Evolutionary conservation across 768 basidiomycete species (phyloP).

Genomic region (Russula lepida): DNA sequence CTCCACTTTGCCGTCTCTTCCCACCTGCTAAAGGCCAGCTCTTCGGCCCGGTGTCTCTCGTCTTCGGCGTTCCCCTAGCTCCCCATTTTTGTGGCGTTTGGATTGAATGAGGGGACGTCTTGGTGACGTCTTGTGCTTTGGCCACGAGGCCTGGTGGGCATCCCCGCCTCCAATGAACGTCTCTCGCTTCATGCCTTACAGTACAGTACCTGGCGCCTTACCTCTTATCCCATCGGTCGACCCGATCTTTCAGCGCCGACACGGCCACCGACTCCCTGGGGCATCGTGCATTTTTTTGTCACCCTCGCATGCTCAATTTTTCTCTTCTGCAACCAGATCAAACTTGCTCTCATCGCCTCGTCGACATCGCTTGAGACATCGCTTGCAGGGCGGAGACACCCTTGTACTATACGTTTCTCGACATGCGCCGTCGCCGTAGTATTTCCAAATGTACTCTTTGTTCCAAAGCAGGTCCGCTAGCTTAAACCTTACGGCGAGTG

Average conservation of each 20-base stretch:
- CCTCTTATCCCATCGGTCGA: not conserved
- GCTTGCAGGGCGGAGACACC: not conserved
- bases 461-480: not conserved
- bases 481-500: not conserved
- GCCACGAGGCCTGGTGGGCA: not conserved
- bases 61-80: not conserved
- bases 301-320: not conserved
- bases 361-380: not conserved
- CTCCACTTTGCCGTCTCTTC: not conserved
- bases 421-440: not conserved
- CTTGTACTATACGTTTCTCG: conserved; percentile 2
- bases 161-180: not conserved
- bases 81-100: not conserved
- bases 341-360: not conserved
- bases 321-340: not conserved
- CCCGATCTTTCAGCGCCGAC: not conserved
- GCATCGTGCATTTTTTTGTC: not conserved
- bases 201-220: not conserved
- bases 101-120: not conserved
- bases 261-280: too few species aligned
- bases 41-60: not conserved
- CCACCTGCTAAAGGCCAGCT: not conserved
- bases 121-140: not conserved
- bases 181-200: not conserved
- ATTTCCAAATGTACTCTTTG: not conserved